Percentiles rank a stretch among this genome's conserved stretches.
These are phyloP conservation scores for Ogataea pignaliae DNA, from an alignment of 805 yeast genomes.

Conservation along the genomic window DNA sequence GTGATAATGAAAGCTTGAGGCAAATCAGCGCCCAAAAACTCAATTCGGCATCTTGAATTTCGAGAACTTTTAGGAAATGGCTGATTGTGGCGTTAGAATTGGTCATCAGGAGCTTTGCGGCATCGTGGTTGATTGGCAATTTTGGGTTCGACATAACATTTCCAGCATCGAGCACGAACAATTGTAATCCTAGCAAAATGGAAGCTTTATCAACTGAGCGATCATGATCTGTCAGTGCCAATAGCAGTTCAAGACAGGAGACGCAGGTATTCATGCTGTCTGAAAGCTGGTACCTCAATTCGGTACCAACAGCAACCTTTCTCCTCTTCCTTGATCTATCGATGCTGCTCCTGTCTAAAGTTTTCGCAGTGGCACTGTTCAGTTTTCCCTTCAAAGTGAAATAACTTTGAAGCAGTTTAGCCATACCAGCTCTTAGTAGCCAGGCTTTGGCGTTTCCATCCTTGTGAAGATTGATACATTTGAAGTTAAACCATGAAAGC, in stretches of 20 bases:
- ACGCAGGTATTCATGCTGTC: conserved; percentile 20
- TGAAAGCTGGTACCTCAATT: conserved; percentile 15
- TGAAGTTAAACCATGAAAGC: conserved; percentile 22
- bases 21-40: conserved; percentile 13
- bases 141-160: conserved; percentile 5
- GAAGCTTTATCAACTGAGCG: conserved; percentile 11
- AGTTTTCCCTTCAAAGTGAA: conserved; percentile 24
- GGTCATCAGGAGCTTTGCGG: background rate
- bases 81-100: conserved; percentile 4
- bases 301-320: conserved; percentile 22
- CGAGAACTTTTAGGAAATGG: conserved; percentile 17
- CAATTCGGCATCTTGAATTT: conserved; percentile 10
- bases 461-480: conserved; percentile 8
- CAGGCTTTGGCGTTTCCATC: conserved; percentile 29
- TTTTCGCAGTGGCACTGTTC: background rate
- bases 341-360: background rate
- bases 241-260: conserved; percentile 27
- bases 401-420: conserved; percentile 30
- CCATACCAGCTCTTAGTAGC: conserved; percentile 36
- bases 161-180: conserved; percentile 25
- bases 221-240: conserved; percentile 11
- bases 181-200: conserved; percentile 25
- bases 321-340: conserved; percentile 24
- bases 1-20: conserved; percentile 6
- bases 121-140: background rate